Percentiles rank a stretch among this genome's conserved stretches.
Conservation (phyloP, 2,329 filamentous ascomycete genomes). For the Biscogniauxia sp. region DNA sequence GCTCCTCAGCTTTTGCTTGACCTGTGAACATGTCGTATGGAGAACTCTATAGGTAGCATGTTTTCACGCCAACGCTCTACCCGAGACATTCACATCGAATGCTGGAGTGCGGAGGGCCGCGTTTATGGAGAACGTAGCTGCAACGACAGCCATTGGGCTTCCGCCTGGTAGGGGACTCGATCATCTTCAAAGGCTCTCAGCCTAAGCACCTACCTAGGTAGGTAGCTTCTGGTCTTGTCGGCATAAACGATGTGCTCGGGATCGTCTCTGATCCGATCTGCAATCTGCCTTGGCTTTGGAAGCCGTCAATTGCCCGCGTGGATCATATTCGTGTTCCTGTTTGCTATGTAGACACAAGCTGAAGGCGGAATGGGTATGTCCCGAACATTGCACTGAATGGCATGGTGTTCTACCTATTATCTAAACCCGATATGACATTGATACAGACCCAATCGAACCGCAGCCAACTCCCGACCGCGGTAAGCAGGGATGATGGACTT, state of each 20-base stretch:
- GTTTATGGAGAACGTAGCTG: neutral
- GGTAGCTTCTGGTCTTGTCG: neutral
- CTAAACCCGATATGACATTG: neutral
- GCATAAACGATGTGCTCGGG: neutral
- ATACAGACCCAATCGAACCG: neutral
- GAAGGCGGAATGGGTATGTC: neutral
- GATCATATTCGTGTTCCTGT: neutral
- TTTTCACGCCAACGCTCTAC: no score
- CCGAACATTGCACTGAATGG: neutral
- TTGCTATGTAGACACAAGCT: neutral
- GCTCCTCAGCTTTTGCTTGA: constrained; percentile 83
- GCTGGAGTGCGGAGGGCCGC: neutral
- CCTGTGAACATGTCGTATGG: constrained; percentile 52
- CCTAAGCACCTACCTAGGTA: neutral
- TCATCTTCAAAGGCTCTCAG: neutral
- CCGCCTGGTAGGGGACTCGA: neutral
- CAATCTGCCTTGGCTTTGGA: neutral
- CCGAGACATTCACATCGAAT: neutral
- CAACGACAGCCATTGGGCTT: neutral
- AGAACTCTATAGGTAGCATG: neutral
- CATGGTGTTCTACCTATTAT: neutral
- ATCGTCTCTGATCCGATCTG: neutral
- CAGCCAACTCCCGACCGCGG: neutral
- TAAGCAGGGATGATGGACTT: neutral
- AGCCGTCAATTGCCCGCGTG: neutral